phyloP scores from a whole-genome alignment of 2,329 filamentous ascomycete genomes.

The Neonectria punicea region DNA sequence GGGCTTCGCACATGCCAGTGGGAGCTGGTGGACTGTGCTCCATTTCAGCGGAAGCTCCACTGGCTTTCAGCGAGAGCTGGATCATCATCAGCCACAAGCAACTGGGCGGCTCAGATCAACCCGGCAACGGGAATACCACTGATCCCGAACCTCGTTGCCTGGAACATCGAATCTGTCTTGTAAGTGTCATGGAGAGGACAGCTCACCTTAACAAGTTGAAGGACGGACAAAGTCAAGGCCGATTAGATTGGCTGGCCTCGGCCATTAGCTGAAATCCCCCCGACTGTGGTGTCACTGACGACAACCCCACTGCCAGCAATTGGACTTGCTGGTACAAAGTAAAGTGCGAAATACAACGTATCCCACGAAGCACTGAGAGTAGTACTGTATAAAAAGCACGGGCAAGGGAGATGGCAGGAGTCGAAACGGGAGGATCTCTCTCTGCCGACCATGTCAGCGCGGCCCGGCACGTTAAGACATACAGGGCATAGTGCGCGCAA shows the following conservation, averaged over 20 bases:
- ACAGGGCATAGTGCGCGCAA: conserved; percentile 1
- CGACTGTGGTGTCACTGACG: not conserved
- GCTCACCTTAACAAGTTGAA: not conserved
- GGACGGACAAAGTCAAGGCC: too few species aligned
- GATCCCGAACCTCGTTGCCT: not conserved
- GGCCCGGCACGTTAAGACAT: not conserved
- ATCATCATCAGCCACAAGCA: not conserved
- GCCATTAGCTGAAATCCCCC: not conserved
- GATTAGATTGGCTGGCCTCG: not conserved
- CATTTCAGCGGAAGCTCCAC: not conserved
- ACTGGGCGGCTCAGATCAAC: not conserved
- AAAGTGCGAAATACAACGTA: not conserved
- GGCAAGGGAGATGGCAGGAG: not conserved
- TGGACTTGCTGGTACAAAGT: not conserved
- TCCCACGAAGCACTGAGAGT: not conserved
- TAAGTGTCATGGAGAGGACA: not conserved
- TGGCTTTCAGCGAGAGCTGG: not conserved
- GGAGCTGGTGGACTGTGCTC: conserved; percentile 1
- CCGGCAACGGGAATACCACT: conserved; percentile 4
- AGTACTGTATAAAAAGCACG: not conserved
- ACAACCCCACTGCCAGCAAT: not conserved
- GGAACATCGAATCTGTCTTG: not conserved
- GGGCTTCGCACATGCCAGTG: not conserved
- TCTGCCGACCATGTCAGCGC: not conserved
- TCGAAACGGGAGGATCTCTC: not conserved